Evolutionary conservation across 2,329 filamentous ascomycete genomes (phyloP), one percentile per base, ranked within the genome.

Genomic region (Colletotrichum lupini): DNA sequence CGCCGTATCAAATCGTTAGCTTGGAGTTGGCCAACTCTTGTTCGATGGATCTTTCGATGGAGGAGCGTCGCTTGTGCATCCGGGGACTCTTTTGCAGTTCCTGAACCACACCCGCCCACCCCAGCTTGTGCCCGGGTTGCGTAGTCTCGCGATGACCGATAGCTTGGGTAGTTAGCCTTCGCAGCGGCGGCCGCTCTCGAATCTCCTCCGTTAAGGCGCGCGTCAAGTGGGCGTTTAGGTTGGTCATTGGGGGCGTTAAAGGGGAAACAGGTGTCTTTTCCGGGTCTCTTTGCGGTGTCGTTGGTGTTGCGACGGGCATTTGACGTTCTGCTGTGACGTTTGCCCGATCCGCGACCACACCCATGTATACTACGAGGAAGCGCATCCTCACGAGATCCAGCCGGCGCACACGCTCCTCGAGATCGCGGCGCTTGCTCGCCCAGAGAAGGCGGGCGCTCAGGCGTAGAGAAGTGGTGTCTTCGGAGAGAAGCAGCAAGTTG

Each of bases 311-410:
- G 46, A 66, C 65, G 9, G 65, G 59, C 49, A 32, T 35, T 14
- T 57, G 49, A 30, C 52, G 61, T 19, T 74, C 72, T 11, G 78
- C 77, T 64, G 81, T 81, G 46, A 82, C 79, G 49, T 53, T 77
- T 19, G 80, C 79, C 57, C 79, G 80, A 12, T 83, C 80, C 14
- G 87, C 83, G 66, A 92, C 85, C 73, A 91, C 86, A 75, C 90
- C 88, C 88, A 92, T 89, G 80, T 91, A 91, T 49, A 91, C 85
- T 46, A 92, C 89, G 37, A 92, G 81, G 78, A 92, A 92, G 74
- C 90, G 87, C 89, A 91, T 91, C 78, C 90, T 86, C 78, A 92
- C 79, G 77, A 92, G 81, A 76, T 92, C 91, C 53, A 92, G 82
- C 59, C 90, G 84, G 68, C 88, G 86, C 67, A 92, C 83, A 64